Conservation (phyloP, 2,329 filamentous ascomycete genomes). For the Venturiaceae sp. region DNA sequence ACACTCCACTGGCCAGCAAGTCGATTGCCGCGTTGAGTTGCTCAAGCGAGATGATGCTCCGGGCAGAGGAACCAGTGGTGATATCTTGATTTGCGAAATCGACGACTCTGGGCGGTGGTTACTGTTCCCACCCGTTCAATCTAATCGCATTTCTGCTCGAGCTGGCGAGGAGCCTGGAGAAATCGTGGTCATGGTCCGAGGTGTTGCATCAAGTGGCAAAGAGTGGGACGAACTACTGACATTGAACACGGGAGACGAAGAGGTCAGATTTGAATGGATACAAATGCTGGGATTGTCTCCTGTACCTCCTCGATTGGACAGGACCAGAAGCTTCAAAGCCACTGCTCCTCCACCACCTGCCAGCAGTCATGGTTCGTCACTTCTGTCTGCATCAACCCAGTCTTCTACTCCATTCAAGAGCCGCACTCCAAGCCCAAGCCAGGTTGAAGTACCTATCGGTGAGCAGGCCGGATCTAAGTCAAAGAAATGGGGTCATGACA, state of each 20-base stretch:
- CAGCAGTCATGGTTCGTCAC: slow-evolving; percentile 46
- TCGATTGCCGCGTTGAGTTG: slow-evolving; percentile 83
- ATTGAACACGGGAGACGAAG: slow-evolving; percentile 66
- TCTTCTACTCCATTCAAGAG: slow-evolving; percentile 27
- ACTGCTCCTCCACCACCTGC: slow-evolving; percentile 24
- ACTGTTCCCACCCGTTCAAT: slow-evolving; percentile 79
- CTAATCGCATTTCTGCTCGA: slow-evolving; percentile 66
- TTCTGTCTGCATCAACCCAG: slow-evolving; percentile 23
- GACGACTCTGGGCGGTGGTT: slow-evolving; percentile 70
- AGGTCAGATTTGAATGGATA: slow-evolving; percentile 77
- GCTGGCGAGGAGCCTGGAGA: slow-evolving; percentile 62
- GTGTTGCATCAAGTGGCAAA: slow-evolving; percentile 46
- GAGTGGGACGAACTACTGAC: slow-evolving; percentile 80
- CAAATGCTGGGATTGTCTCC: slow-evolving; percentile 65
- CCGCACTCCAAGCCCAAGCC: slow-evolving; percentile 37
- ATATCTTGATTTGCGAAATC: slow-evolving; percentile 89
- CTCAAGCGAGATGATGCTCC: slow-evolving; percentile 71
- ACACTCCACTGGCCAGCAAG: slow-evolving; percentile 82
- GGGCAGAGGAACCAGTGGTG: slow-evolving; percentile 59
- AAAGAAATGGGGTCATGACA: slow-evolving; percentile 32
- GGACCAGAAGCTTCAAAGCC: slow-evolving; percentile 42
- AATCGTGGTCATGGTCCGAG: slow-evolving; percentile 80
- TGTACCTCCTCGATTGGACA: slow-evolving; percentile 46
- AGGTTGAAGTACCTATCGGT: slow-evolving; percentile 53
- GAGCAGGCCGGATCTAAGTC: slow-evolving; percentile 41